phyloP scores from a whole-genome alignment of 495 filamentous ascomycete species.

The Jackrogersella multiformis region DNA sequence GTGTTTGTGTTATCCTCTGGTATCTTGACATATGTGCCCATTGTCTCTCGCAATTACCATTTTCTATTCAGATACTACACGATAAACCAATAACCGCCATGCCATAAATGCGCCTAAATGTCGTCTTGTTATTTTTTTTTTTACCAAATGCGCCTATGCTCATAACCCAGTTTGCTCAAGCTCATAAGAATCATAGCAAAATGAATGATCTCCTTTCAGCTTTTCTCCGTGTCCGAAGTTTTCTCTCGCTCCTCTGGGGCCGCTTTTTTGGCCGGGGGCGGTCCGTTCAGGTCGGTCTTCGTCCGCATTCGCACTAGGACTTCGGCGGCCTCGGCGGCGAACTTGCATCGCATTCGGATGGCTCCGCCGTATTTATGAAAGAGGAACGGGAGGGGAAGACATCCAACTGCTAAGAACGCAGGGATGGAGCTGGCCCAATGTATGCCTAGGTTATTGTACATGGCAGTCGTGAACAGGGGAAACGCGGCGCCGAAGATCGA shows the following conservation, averaged over 20 bases:
- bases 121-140: background rate
- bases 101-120: slow-evolving; percentile 4
- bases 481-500: slow-evolving; percentile 80
- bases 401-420: slow-evolving; percentile 78
- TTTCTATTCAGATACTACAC: background rate
- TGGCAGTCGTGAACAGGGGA: slow-evolving; percentile 81
- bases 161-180: background rate
- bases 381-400: slow-evolving; percentile 81
- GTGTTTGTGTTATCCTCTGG: slow-evolving; percentile 5
- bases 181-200: background rate
- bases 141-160: background rate
- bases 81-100: background rate
- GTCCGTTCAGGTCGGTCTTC: background rate
- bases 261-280: background rate
- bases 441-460: slow-evolving; percentile 79
- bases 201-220: background rate
- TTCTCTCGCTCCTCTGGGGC: background rate
- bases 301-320: slow-evolving; percentile 51
- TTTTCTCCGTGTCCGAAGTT: background rate
- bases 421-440: slow-evolving; percentile 84
- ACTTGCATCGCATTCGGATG: slow-evolving; percentile 78
- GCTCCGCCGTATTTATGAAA: slow-evolving; percentile 77
- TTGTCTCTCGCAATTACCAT: background rate
- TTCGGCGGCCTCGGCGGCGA: slow-evolving; percentile 70
- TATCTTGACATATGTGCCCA: slow-evolving; percentile 4